Conservation (phyloP, 768 basidiomycete species). For the Mycena kentingensis region DNA sequence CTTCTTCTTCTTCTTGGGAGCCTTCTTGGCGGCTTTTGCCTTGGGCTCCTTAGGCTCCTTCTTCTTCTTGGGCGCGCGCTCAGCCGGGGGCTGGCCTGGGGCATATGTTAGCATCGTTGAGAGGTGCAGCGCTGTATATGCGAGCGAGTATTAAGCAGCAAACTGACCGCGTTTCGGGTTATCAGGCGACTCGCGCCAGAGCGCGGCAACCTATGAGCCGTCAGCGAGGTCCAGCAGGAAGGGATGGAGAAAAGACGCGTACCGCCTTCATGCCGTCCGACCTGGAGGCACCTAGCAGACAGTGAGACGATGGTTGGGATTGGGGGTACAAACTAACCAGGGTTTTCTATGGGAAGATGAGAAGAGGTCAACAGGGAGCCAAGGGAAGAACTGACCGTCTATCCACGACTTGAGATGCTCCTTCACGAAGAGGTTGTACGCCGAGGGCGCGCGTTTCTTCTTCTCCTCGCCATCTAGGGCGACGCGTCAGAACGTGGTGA, state of each 20-base stretch:
- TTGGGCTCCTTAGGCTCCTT: slow-evolving; percentile 3
- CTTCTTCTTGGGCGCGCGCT: background rate
- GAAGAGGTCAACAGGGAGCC: too few relatives aligned
- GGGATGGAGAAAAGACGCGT: background rate
- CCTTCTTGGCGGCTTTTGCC: background rate
- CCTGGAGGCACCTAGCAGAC: too few relatives aligned
- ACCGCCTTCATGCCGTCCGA: slow-evolving; percentile 2
- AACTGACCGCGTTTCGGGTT: slow-evolving; percentile 13
- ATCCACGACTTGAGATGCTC: slow-evolving; percentile 1
- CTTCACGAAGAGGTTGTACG: slow-evolving; percentile 6
- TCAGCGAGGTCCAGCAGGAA: background rate
- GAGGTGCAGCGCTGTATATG: too few relatives aligned
- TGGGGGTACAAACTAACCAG: too few relatives aligned
- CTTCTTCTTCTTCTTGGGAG: slow-evolving; percentile 7
- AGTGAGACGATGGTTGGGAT: too few relatives aligned
- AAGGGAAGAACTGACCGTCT: background rate
- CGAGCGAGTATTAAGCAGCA: too few relatives aligned
- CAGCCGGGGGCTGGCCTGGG: background rate
- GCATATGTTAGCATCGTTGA: too few relatives aligned
- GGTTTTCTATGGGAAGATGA: too few relatives aligned
- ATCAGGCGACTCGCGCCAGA: slow-evolving; percentile 7
- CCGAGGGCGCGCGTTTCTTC: slow-evolving; percentile 7
- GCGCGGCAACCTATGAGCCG: slow-evolving; percentile 1
- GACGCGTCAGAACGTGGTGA: too few relatives aligned
- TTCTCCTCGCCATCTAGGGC: slow-evolving; percentile 3